Evolutionary conservation across 768 basidiomycete species (phyloP), one percentile per base, ranked within the genome.

Genomic region (Rubroboletus pulcherrimus): DNA sequence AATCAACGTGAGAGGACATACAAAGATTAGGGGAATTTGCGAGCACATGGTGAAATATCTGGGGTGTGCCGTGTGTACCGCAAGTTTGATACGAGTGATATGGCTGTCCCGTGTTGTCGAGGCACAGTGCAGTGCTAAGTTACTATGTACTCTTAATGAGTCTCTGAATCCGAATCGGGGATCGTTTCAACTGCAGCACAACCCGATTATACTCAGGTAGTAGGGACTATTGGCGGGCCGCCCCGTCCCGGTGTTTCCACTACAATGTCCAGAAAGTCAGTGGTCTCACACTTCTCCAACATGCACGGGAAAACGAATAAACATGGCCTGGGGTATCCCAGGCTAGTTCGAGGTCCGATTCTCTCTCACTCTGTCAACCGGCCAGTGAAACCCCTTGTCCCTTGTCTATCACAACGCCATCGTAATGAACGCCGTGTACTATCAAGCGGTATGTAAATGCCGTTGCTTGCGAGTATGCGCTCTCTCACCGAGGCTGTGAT

Each of bases 351-450:
- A 30, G 37, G 29, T 26, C 33, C 19, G 2, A 43, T 34, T 24
- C 31, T 7, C 30, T 33, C 21, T 43, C 49, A 19, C 46, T 30
- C 30, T 29, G 24, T 41, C 34, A 26, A 11, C 50, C 35, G 24
- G n/a, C 24, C 33, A 35, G 19, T 29, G 9, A 17, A n/a, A 5
- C 11, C 17, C 19, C n/a, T 49, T 19, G 26, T 37, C 29, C 17
- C 9, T 47, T 14, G 42, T 11, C 49, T 14, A 29, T 11, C n/a
- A 24, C 39, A n/a, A 54, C 38, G 14, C 21, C 15, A 46, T 58
- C 26, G 64, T 56, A 5, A 81, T 80, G 79, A 75, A 81, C 45
- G 79, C 81, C 31, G 73, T 81, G 37, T 79, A 72, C 56, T 81
- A 82, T 64, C 73, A 70, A 54, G 73, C 72, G 43, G 78, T 78